These are phyloP conservation scores for Gleditsia sinensis DNA, from an alignment of 306 rosid genomes.

Conservation along the genomic window DNA sequence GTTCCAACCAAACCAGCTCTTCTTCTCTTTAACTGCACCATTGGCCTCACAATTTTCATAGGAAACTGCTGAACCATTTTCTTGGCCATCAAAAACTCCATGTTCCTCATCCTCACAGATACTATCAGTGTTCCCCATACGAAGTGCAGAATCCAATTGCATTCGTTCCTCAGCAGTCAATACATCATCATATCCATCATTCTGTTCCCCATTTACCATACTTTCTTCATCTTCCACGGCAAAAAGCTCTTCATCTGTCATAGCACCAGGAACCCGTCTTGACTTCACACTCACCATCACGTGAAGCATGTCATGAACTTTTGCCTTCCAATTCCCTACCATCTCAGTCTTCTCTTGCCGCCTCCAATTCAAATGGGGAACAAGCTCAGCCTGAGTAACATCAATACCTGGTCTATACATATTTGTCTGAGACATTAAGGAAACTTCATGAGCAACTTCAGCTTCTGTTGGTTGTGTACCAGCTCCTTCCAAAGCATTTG, in stretches of 20 bases:
- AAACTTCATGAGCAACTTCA: conserved; percentile 94
- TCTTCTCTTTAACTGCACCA: conserved; percentile 81
- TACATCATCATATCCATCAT: conserved; percentile 89
- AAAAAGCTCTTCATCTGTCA: conserved; percentile 99
- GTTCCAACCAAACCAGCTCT: conserved; percentile 99
- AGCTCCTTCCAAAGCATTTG: conserved; percentile 98
- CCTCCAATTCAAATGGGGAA: conserved; percentile 96
- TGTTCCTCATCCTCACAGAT: conserved; percentile 78
- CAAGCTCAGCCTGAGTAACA: conserved; percentile 97
- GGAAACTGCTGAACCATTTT: conserved; percentile 63
- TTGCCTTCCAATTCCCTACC: conserved; percentile 98
- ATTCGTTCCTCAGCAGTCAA: conserved; percentile 92
- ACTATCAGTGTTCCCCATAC: conserved; percentile 77
- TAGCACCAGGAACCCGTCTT: conserved; percentile 97
- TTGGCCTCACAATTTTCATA: conserved; percentile 72
- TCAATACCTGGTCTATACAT: conserved; percentile 99
- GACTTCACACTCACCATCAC: conserved; percentile 99
- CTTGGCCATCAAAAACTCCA: conserved; percentile 60
- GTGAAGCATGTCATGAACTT: conserved; percentile 95
- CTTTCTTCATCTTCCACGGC: conserved; percentile 87
- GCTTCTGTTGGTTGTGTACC: conserved; percentile 94
- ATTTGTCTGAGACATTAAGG: conserved; percentile 93
- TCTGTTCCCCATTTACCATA: conserved; percentile 70
- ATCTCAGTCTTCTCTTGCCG: conserved; percentile 96
- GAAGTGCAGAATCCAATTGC: conserved; percentile 94